Percentiles rank a stretch among this genome's conserved stretches.
phyloP scores from a whole-genome alignment of 1,284 basidiomycete genomes.

The Pseudomicrostroma phylloplanum region DNA sequence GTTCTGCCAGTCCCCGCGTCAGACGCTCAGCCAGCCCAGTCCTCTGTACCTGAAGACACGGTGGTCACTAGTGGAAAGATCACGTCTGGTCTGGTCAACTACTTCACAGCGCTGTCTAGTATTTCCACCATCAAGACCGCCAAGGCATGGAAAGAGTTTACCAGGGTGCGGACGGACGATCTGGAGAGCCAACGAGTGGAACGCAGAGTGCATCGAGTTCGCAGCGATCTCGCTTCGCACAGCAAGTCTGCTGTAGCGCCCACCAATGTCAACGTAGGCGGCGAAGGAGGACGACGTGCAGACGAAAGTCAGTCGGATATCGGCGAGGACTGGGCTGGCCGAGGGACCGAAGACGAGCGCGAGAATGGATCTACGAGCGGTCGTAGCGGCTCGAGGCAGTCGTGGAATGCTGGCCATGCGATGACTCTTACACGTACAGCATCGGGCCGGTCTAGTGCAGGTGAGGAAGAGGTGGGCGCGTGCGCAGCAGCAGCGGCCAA shows the following conservation, averaged over 20 bases:
- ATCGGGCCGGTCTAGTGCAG: constrained; percentile 3
- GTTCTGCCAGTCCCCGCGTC: constrained; percentile 13
- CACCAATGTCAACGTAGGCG: constrained; percentile 36
- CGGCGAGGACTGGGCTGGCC: constrained; percentile 24
- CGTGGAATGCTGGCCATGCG: not conserved
- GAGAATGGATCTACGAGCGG: constrained; percentile 16
- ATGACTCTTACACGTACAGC: not conserved
- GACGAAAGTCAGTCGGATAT: constrained; percentile 31
- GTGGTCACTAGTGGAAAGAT: constrained; percentile 18
- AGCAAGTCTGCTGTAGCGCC: constrained; percentile 34
- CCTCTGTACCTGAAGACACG: constrained; percentile 52
- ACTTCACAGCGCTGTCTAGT: constrained; percentile 70
- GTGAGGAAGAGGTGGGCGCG: constrained; percentile 11
- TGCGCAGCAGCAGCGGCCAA: constrained; percentile 19
- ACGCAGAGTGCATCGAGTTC: constrained; percentile 74
- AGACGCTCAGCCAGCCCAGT: not conserved
- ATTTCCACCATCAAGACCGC: constrained; percentile 60
- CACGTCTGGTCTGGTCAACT: constrained; percentile 60
- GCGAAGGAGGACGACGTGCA: constrained; percentile 1
- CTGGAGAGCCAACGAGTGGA: constrained; percentile 76
- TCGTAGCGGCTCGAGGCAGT: constrained; percentile 10
- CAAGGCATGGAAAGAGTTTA: constrained; percentile 75
- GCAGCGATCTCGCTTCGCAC: constrained; percentile 59
- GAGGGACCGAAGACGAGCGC: constrained; percentile 31
- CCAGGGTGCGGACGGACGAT: constrained; percentile 74